Percentiles rank a stretch among this genome's conserved stretches.
Evolutionary conservation across 1,284 basidiomycete genomes (phyloP).

Genomic region (Anthracocystis panici-leucophaei): DNA sequence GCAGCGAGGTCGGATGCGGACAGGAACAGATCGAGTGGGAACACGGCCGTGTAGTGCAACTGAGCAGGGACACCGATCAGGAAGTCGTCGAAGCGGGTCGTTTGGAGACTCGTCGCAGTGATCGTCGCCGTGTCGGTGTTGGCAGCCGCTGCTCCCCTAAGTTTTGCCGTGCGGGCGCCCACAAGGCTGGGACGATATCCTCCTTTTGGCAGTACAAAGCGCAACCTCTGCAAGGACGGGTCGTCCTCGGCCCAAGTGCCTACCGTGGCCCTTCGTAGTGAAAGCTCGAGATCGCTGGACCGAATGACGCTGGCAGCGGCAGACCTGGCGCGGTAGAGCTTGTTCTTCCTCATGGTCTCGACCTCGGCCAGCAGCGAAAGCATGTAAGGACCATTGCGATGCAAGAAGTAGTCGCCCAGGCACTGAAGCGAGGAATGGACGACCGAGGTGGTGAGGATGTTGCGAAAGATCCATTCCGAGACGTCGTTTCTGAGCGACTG

Average conservation of each 20-base stretch:
- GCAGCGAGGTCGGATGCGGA: conserved; percentile 79
- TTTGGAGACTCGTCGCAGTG: not conserved
- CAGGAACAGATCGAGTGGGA: conserved; percentile 90
- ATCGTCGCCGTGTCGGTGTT: not conserved
- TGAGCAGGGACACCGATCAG: conserved; percentile 50
- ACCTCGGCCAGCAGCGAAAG: conserved; percentile 76
- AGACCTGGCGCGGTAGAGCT: conserved; percentile 74
- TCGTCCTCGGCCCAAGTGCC: conserved; percentile 60
- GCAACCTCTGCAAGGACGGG: conserved; percentile 41
- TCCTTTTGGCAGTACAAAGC: conserved; percentile 43
- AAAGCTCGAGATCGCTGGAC: conserved; percentile 53
- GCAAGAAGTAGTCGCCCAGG: conserved; percentile 76
- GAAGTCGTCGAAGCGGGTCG: conserved; percentile 52
- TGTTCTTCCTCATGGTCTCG: conserved; percentile 78
- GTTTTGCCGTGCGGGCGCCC: conserved; percentile 31
- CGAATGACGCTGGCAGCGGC: conserved; percentile 72
- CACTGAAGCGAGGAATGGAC: conserved; percentile 81
- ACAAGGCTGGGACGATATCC: conserved; percentile 35
- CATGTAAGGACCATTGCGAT: conserved; percentile 87
- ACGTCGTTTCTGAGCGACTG: conserved; percentile 78
- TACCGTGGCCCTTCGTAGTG: conserved; percentile 48
- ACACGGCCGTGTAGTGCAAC: conserved; percentile 69
- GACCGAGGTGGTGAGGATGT: conserved; percentile 84
- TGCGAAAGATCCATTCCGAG: conserved; percentile 90
- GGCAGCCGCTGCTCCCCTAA: conserved; percentile 20